Evolutionary conservation across 2,329 filamentous ascomycete genomes (phyloP).

Genomic region (Aspergillus niger): DNA sequence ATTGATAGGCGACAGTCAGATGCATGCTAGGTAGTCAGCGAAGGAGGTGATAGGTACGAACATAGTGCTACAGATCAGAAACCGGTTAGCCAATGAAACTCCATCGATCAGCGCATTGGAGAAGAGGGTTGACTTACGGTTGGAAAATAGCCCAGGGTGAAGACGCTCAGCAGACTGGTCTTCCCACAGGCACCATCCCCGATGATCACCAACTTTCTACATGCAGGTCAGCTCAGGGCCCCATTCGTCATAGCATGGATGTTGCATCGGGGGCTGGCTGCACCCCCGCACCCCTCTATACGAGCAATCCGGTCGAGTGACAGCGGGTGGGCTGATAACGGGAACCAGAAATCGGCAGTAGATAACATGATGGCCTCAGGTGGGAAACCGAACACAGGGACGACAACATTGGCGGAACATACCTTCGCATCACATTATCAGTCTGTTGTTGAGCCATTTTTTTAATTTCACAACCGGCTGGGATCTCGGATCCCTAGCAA

Average conservation of each 20-base stretch:
- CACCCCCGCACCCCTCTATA: not conserved
- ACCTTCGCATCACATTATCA: slow-evolving; percentile 58
- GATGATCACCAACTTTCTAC: slow-evolving; percentile 93
- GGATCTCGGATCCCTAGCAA: slow-evolving; percentile 5
- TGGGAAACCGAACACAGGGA: not conserved
- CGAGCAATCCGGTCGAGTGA: not conserved
- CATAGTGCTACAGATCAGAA: slow-evolving; percentile 44
- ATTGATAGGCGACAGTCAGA: slow-evolving; percentile 16
- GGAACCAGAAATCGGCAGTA: not conserved
- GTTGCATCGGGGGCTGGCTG: not conserved
- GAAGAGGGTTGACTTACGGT: slow-evolving; percentile 65
- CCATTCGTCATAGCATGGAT: not conserved
- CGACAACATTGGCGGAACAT: slow-evolving; percentile 35
- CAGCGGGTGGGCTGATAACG: slow-evolving; percentile 4
- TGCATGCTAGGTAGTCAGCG: not conserved
- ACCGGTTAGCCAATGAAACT: slow-evolving; percentile 23
- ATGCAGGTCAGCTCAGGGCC: slow-evolving; percentile 21
- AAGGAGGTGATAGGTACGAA: slow-evolving; percentile 31
- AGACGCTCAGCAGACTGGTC: slow-evolving; percentile 94
- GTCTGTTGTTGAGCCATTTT: slow-evolving; percentile 44
- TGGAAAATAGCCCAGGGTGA: slow-evolving; percentile 96
- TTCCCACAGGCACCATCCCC: slow-evolving; percentile 98
- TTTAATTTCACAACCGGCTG: slow-evolving; percentile 22
- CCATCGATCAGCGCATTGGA: not conserved
- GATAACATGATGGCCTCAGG: slow-evolving; percentile 1